phyloP scores from a whole-genome alignment of 192 early-diverging fungal genomes.

The Backusella macrospora region DNA sequence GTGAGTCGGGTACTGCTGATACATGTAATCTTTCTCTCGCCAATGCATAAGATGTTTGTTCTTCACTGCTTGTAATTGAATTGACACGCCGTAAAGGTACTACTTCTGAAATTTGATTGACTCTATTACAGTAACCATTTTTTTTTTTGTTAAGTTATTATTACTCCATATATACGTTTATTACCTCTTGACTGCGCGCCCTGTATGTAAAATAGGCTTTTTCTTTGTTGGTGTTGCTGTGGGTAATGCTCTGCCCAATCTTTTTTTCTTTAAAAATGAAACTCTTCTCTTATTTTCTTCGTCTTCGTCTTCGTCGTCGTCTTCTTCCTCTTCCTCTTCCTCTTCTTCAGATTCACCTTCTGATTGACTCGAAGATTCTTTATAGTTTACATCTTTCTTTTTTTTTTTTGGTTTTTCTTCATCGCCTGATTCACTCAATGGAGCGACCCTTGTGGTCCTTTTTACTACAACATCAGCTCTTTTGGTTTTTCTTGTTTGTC shows the following conservation, averaged over 20 bases:
- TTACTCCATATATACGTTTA: neutral
- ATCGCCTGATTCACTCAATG: neutral
- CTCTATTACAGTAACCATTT: neutral
- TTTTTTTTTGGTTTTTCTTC: neutral
- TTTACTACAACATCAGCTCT: neutral
- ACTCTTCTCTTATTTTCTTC: neutral
- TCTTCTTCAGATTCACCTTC: neutral
- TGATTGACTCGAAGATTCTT: too few species aligned
- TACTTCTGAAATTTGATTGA: neutral
- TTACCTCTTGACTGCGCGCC: neutral
- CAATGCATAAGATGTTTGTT: conserved; percentile 54
- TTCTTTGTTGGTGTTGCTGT: neutral
- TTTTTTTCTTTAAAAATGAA: conserved; percentile 6
- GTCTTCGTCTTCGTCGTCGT: neutral
- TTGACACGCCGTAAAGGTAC: conserved; percentile 17
- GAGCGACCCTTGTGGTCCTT: too few species aligned
- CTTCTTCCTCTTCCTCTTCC: neutral
- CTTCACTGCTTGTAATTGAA: neutral
- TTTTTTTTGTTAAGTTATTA: too few species aligned
- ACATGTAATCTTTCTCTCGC: conserved; percentile 86
- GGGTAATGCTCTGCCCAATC: neutral
- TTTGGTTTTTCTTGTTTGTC: neutral
- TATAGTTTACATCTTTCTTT: neutral
- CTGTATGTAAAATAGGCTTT: neutral
- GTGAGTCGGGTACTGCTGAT: conserved; percentile 82